A percentile compares a stretch with the other conserved stretches of the same genome.
These are phyloP conservation scores for Nigrospora osmanthi DNA, from an alignment of 2,329 filamentous ascomycete species.

Conservation along the genomic window DNA sequence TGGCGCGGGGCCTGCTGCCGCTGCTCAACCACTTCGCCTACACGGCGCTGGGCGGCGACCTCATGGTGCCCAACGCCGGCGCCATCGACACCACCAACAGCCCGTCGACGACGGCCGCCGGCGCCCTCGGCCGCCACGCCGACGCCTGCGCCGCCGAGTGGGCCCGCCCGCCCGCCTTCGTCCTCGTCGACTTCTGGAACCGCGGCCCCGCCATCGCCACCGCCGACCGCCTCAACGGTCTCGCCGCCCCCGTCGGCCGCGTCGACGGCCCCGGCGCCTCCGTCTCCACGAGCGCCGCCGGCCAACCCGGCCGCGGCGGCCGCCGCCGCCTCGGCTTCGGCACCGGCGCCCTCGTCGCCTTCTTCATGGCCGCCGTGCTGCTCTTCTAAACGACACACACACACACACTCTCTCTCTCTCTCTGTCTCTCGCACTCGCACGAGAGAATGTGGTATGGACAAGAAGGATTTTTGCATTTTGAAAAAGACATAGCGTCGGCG, in stretches of 20 bases:
- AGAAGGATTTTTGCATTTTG: too few relatives aligned
- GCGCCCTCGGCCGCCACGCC: conserved; percentile 47
- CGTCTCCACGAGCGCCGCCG: conserved; percentile 9
- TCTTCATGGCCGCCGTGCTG: conserved; percentile 32
- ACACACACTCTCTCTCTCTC: too few relatives aligned
- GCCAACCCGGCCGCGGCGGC: conserved; percentile 8
- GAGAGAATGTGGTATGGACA: too few relatives aligned
- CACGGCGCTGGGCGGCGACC: conserved; percentile 39
- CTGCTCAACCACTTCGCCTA: conserved; percentile 80
- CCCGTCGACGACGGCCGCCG: conserved; percentile 40
- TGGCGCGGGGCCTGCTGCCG: conserved; percentile 54
- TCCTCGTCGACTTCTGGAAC: conserved; percentile 76
- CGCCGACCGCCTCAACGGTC: conserved; percentile 59
- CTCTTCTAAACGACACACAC: conserved; percentile 10
- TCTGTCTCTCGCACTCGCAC: too few relatives aligned
- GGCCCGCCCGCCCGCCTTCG: conserved; percentile 59
- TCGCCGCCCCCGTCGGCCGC: conserved; percentile 31
- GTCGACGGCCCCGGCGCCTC: conserved; percentile 7
- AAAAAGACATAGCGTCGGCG: too few relatives aligned
- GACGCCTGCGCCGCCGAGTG: conserved; percentile 48
- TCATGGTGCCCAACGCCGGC: conserved; percentile 54
- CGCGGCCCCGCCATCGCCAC: conserved; percentile 61
- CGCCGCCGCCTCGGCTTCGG: conserved; percentile 13
- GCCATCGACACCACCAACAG: conserved; percentile 60
- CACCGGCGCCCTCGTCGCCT: conserved; percentile 32